A percentile compares a stretch with the other conserved stretches of the same genome.
phyloP scores from a whole-genome alignment of 2,329 filamentous ascomycete species.

The Pseudogymnoascus verrucosus region DNA sequence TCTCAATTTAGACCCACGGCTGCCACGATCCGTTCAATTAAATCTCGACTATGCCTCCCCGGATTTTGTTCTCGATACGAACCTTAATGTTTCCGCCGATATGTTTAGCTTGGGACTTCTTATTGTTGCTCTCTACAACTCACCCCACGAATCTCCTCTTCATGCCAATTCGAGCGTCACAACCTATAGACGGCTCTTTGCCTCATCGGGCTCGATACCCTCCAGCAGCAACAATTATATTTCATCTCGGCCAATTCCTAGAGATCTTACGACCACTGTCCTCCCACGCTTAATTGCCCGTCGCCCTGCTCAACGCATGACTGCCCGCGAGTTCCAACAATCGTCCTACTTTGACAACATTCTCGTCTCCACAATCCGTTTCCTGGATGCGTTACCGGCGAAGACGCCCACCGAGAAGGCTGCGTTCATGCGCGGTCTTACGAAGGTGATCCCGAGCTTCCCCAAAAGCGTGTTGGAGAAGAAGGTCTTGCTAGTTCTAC shows the following conservation, averaged over 20 bases:
- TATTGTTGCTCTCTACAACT: conserved; percentile 86
- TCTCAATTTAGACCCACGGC: conserved; percentile 73
- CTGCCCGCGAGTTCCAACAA: conserved; percentile 84
- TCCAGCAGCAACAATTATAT: conserved; percentile 78
- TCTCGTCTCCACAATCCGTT: conserved; percentile 90
- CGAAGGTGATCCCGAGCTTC: conserved; percentile 82
- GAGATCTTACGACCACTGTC: conserved; percentile 66
- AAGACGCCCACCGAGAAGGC: conserved; percentile 89
- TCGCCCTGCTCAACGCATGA: conserved; percentile 78
- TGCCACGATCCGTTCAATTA: conserved; percentile 77
- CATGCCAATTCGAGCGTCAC: conserved; percentile 73
- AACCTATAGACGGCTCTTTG: conserved; percentile 77
- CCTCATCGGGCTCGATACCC: conserved; percentile 69
- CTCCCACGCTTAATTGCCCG: conserved; percentile 81
- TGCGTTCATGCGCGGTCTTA: conserved; percentile 82
- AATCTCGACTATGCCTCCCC: conserved; percentile 91
- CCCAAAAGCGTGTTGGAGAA: conserved; percentile 90
- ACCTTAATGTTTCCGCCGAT: conserved; percentile 74
- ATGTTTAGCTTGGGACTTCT: conserved; percentile 90
- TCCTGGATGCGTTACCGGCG: conserved; percentile 81
- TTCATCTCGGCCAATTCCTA: conserved; percentile 69
- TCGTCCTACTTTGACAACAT: conserved; percentile 97
- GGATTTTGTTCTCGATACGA: conserved; percentile 88
- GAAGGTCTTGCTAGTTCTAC: conserved; percentile 78
- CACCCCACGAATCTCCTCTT: conserved; percentile 81